A percentile compares a stretch with the other conserved stretches of the same genome.
phyloP scores from a whole-genome alignment of 306 rosid genomes.

The Biancaea sappan region DNA sequence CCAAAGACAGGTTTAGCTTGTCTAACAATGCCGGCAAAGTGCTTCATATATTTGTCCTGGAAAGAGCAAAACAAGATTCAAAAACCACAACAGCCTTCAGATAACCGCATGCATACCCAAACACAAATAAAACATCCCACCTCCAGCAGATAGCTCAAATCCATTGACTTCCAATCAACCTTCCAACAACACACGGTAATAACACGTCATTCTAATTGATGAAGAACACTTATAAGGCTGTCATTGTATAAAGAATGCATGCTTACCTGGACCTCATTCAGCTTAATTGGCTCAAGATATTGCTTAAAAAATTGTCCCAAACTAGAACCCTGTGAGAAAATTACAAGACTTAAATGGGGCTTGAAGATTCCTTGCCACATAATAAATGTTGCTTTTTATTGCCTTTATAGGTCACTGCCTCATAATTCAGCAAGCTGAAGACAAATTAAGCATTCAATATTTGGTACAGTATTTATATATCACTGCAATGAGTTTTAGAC shows the following conservation, averaged over 20 bases:
- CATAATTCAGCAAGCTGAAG: constrained; percentile 19
- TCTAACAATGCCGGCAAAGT: constrained; percentile 62
- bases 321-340: constrained; percentile 83
- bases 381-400: constrained; percentile 1
- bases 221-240: constrained; percentile 27
- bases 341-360: constrained; percentile 26
- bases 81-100: constrained; percentile 28
- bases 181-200: constrained; percentile 44
- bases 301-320: constrained; percentile 86
- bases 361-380: constrained; percentile 11
- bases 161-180: constrained; percentile 89
- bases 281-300: constrained; percentile 91
- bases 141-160: constrained; percentile 90
- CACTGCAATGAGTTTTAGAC: not conserved
- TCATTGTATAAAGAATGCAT: constrained; percentile 8
- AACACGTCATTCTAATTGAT: constrained; percentile 32
- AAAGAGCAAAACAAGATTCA: constrained; percentile 34
- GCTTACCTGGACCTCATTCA: constrained; percentile 77
- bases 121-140: constrained; percentile 44
- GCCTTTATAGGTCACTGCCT: not conserved
- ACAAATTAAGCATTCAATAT: not conserved
- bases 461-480: not conserved
- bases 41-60: constrained; percentile 66
- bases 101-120: not conserved
- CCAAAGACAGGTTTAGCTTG: constrained; percentile 77